Evolutionary conservation across 352 stramenopile genomes (phyloP), one percentile per base, ranked within the genome.

Genomic region (Globisporangium carolinianum): DNA sequence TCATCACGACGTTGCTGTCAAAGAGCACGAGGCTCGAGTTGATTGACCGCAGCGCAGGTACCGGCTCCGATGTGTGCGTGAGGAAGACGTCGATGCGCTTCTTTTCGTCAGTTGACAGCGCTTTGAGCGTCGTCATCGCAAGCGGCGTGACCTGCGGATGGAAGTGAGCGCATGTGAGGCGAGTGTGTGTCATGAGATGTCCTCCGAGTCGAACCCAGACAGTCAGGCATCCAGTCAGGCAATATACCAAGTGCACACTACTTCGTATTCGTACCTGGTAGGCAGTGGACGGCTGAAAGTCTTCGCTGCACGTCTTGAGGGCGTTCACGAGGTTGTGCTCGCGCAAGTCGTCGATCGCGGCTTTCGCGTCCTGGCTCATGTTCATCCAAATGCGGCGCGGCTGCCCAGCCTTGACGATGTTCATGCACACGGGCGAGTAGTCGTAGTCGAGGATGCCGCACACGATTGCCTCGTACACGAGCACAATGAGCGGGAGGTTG

Each of bases 391-490:
- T 80, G 53, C 95, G 76, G 53, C 78, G 72, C 7, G 77, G 89
- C 62, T 86, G 73, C 35, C 82, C 77, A 61, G 94, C 79, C 68
- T 97, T 97, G 58, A 98, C 87, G 51, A 99, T 96, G 55, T 97
- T 85, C 56, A 87, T 87, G 58, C 86, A 97, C 57, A 97, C 87
- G 10, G 96, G 96, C 48, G 95, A 97, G 69, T 99, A 98, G 72
- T 98, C 96, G 66, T 97, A 98, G 63, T 98, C 89, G 24, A 99
- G 60, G 0, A 98, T 82, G 47, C 94, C 80, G 48, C 88, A 72
- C 35, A 98, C 91, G 54, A 98, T 97, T 4, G 91, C 95, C 55
- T 99, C 96, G 73, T 98, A 99, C 38, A 98, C 86, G 43, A 99
- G 81, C 54, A 99, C 96, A 46, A 97, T 84, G 53, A 99, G 65